Base-by-base conservation (phyloP, 1,139 yeast species). In the Kurtzmaniella natalensis region DNA sequence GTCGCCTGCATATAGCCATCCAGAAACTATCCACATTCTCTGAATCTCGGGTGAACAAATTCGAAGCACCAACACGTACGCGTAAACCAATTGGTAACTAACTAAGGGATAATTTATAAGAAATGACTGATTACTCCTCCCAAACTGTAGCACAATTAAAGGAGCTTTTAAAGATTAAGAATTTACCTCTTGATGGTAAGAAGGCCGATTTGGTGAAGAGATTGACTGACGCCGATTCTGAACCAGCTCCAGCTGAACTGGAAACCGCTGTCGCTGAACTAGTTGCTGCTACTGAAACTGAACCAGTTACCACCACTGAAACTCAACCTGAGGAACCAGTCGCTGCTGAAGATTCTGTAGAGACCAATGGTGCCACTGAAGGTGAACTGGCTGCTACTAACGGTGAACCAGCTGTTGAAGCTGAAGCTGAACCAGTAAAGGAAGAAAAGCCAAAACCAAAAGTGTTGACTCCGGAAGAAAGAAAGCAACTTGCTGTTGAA, bases 71-170 rank as follows among this genome's bases (percentile, higher is more conserved):
- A 23, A 3, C 45, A 41, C 28, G 31, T 41, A 32, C 3, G 19
- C 25, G 29, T 35, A 34, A 24, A 33, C 30, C 21, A 30, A 33
- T 18, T 37, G 29, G n/a, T n/a, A n/a, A n/a, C n/a, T n/a, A n/a
- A n/a, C n/a, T n/a, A n/a, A n/a, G n/a, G n/a, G n/a, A n/a, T n/a
- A n/a, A n/a, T n/a, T n/a, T n/a, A n/a, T n/a, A n/a, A n/a, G n/a
- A 35, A 37, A 80, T 78, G 86, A 45, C 80, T 11, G 78, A 75
- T 28, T 83, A 80, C 58, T 54, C 78, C 25, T 57, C 75, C 37
- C 75, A 70, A 47, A 89, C 95, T 22, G 96, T 88, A 32, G 80
- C 83, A 25, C 95, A 87, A 64, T 73, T 89, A 58, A 88, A 85
- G 56, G 96, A 84, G 43, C 48, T 77, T 37, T 73, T 92, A 49